Conservation (phyloP, 2,329 filamentous ascomycete genomes). For the Teratosphaeria zuluensis region DNA sequence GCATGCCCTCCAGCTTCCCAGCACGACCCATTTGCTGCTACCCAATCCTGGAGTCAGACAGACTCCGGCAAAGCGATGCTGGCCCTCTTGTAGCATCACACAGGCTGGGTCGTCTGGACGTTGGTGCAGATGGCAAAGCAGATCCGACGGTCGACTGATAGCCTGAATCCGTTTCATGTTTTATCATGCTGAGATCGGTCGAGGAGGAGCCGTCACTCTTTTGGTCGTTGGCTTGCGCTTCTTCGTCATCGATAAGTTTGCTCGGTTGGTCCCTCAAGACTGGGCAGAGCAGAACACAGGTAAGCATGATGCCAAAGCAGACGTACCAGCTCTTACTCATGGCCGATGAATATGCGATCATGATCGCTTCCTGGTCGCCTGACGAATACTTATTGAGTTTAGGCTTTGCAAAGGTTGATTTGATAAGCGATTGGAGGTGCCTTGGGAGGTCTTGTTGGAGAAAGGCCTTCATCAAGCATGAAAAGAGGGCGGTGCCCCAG, state of each 20-base stretch:
- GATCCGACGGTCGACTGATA: background rate
- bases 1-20: background rate
- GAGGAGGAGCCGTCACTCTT: background rate
- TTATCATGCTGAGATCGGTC: background rate
- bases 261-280: background rate
- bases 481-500: slow-evolving; percentile 9
- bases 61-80: background rate
- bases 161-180: background rate
- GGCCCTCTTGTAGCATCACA: background rate
- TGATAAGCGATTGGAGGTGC: background rate
- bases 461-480: background rate
- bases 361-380: background rate
- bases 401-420: background rate
- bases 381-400: background rate
- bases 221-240: background rate
- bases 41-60: background rate
- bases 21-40: background rate
- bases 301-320: background rate
- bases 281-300: background rate
- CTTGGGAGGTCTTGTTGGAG: background rate
- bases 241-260: background rate
- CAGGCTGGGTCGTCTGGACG: background rate
- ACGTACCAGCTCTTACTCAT: background rate
- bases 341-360: background rate
- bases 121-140: background rate